Evolutionary conservation across 495 filamentous ascomycete species (phyloP).

Genomic region (Terfezia claveryi): DNA sequence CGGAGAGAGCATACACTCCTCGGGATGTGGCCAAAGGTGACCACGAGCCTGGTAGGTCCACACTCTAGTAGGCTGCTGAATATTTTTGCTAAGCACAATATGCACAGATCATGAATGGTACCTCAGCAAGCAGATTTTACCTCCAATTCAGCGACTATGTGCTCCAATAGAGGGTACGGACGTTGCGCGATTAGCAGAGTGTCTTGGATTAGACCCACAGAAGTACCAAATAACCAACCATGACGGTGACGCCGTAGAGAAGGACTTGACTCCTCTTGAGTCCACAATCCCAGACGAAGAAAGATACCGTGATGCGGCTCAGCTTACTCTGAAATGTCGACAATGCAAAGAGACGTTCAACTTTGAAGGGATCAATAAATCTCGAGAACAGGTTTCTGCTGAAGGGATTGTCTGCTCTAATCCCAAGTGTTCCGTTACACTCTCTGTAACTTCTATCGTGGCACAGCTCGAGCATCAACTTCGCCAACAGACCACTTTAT

Average conservation of each 20-base stretch:
- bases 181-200: conserved; percentile 67
- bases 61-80: neutral
- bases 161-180: conserved; percentile 87
- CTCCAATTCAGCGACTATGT: conserved; percentile 91
- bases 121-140: conserved; percentile 93
- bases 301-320: conserved; percentile 59
- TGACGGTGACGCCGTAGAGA: conserved; percentile 25
- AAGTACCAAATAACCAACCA: conserved; percentile 50
- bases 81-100: neutral
- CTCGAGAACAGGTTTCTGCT: conserved; percentile 36
- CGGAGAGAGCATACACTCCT: conserved; percentile 69
- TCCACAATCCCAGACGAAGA: conserved; percentile 75
- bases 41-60: conserved; percentile 30
- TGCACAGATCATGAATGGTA: conserved; percentile 75
- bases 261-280: conserved; percentile 66
- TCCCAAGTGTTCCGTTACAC: conserved; percentile 33
- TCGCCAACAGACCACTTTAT: conserved; percentile 49
- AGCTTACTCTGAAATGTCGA: conserved; percentile 58
- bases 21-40: conserved; percentile 66
- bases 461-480: conserved; percentile 74
- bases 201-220: conserved; percentile 69
- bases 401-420: conserved; percentile 55
- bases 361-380: conserved; percentile 50
- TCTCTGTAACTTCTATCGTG: conserved; percentile 51
- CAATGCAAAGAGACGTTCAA: conserved; percentile 45